These are phyloP conservation scores for Fistulinella cinereoalba DNA, from an alignment of 1,284 basidiomycete species.

Conservation along the genomic window DNA sequence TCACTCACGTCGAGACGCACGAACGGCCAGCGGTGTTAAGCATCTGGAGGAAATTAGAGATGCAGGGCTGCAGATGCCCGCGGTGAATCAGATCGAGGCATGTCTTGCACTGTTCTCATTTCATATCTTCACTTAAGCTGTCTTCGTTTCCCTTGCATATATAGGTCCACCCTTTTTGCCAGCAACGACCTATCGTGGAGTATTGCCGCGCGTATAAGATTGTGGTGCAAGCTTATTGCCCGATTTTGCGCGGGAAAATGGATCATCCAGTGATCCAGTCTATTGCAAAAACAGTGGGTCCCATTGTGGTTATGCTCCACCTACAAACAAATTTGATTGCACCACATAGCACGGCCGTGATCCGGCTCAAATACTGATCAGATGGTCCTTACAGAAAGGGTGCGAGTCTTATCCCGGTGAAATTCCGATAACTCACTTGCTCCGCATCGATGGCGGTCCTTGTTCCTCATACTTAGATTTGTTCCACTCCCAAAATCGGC, in stretches of 20 bases:
- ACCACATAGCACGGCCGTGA: constrained; percentile 49
- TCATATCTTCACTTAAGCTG: too few relatives aligned
- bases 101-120: too few relatives aligned
- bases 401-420: too few relatives aligned
- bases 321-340: neutral
- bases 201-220: constrained; percentile 73
- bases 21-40: constrained; percentile 53
- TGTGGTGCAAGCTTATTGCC: constrained; percentile 76
- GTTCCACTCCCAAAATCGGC: constrained; percentile 76
- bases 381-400: constrained; percentile 85
- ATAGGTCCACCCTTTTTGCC: constrained; percentile 81
- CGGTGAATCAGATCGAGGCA: constrained; percentile 85
- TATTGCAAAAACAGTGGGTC: constrained; percentile 55
- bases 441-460: neutral
- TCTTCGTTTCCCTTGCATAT: constrained; percentile 1
- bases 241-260: constrained; percentile 61
- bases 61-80: constrained; percentile 60
- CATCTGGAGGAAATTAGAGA: constrained; percentile 76
- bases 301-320: constrained; percentile 4
- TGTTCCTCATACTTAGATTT: constrained; percentile 37
- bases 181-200: constrained; percentile 73
- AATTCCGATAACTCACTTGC: too few relatives aligned
- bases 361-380: constrained; percentile 72
- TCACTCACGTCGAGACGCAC: too few relatives aligned
- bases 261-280: constrained; percentile 51